phyloP scores from a whole-genome alignment of 441 rosid genomes.

The Kokia cookei region DNA sequence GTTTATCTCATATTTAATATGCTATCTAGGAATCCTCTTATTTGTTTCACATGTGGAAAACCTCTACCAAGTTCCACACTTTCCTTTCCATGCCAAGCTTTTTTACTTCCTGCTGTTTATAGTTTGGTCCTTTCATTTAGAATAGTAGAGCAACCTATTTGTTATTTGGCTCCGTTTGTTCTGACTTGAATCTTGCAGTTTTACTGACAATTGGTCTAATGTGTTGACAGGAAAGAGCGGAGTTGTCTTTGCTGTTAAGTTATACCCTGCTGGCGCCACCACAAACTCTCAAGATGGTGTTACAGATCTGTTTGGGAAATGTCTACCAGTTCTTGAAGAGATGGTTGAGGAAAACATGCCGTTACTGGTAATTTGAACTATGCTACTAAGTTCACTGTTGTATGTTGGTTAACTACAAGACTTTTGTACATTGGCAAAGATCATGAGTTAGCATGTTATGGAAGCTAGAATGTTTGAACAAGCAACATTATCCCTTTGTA shows the following conservation, averaged over 20 bases:
- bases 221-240: slow-evolving; percentile 64
- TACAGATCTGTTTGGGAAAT: slow-evolving; percentile 81
- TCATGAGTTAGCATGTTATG: too few species aligned
- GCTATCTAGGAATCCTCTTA: background rate
- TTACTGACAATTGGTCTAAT: background rate
- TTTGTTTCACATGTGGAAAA: background rate
- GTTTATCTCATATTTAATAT: slow-evolving; percentile 9
- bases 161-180: background rate
- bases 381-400: background rate
- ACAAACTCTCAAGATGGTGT: slow-evolving; percentile 97
- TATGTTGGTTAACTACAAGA: background rate
- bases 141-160: background rate
- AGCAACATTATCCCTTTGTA: too few species aligned
- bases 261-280: slow-evolving; percentile 97
- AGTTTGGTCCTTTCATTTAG: background rate
- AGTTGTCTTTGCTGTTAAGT: slow-evolving; percentile 76
- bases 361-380: slow-evolving; percentile 53
- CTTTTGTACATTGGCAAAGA: background rate
- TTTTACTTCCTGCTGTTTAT: background rate
- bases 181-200: background rate
- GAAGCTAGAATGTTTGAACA: too few species aligned
- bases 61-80: background rate
- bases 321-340: slow-evolving; percentile 84
- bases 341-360: slow-evolving; percentile 83
- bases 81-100: background rate